Evolutionary conservation across 2,329 filamentous ascomycete species (phyloP), one percentile per base, ranked within the genome.

Genomic region (Alternaria angustiovoidea): DNA sequence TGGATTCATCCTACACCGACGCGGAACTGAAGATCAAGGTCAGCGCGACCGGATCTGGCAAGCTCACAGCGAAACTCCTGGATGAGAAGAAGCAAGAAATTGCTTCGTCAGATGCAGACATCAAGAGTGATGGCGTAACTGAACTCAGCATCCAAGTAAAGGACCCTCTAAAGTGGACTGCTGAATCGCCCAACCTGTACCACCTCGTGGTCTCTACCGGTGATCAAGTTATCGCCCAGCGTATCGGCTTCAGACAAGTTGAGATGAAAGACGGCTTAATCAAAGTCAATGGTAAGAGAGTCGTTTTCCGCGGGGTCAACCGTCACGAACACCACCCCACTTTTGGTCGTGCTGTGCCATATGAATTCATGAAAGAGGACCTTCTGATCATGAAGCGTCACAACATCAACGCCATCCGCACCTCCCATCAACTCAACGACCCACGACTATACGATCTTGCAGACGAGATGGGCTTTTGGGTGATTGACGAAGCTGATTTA

Each of bases 321-420:
- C 81, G 89, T 16, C 90, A 92, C 68, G 90, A 92, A 58, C 89
- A 92, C 67, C 89, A 92, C 67, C 88, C 88, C 0, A 77, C 79
- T 11, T 83, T 84, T 28, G 89, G 89, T 3, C 86, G 89, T 0
- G 83, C 88, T 0, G 87, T 91, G 0, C 88, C 88, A 0, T 75
- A 86, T 7, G 85, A 88, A 2, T 89, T 85, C 24, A 85, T 90
- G 70, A 84, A 84, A 63, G 76, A 81, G 14, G 89, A 92, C 64
- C 79, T 92, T 1, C 68, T 88, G 2, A 79, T 88, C 4, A 92
- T 92, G 89, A 92, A 92, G 75, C 80, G 78, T 7, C 85, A 90
- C 79, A 91, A 91, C 67, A 84, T 92, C 77, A 92, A 92, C 64
- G 87, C 89, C 0, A 81, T 92, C 5, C 87, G 90, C 0, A 89